Conservation (phyloP, 163 green algal species). For the Scenedesmus sp. region DNA sequence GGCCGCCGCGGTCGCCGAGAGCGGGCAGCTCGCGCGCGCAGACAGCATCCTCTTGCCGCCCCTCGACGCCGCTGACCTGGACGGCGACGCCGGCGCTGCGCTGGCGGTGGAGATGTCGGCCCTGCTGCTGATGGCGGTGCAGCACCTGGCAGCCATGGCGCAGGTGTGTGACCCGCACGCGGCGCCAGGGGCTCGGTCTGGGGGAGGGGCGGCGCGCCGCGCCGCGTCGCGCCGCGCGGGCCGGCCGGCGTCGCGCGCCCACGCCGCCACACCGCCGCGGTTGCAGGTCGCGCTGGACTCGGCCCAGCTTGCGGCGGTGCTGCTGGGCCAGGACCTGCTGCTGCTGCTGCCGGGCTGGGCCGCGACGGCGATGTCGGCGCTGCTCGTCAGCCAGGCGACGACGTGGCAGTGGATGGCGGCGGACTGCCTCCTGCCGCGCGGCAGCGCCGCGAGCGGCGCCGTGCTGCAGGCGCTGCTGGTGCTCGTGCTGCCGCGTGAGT, state of each 20-base stretch:
- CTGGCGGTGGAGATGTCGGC: neutral
- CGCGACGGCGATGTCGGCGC: constrained; percentile 2
- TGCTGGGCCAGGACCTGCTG: constrained; percentile 22
- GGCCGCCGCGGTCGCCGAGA: no score
- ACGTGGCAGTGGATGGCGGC: constrained; percentile 35
- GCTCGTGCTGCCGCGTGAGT: constrained; percentile 17
- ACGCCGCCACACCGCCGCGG: no score
- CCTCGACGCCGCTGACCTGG: no score
- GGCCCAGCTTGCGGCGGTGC: constrained; percentile 8
- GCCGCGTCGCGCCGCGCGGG: no score
- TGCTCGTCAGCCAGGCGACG: constrained; percentile 12
- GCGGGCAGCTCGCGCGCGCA: no score
- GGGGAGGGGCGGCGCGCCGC: no score
- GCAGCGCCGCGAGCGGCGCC: neutral
- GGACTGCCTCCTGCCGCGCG: constrained; percentile 12
- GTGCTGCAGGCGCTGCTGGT: constrained; percentile 8
- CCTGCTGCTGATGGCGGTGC: constrained; percentile 31
- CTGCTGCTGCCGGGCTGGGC: constrained; percentile 13
- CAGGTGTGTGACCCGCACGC: neutral
- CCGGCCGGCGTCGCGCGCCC: neutral
- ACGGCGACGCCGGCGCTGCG: no score
- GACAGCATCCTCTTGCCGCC: no score
- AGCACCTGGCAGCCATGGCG: constrained; percentile 11
- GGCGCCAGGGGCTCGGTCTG: neutral
- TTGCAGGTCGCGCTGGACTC: neutral